Percentiles rank a stretch among this genome's conserved stretches.
Conservation (phyloP, 2,329 filamentous ascomycete genomes). For the Epichloe sibirici region DNA sequence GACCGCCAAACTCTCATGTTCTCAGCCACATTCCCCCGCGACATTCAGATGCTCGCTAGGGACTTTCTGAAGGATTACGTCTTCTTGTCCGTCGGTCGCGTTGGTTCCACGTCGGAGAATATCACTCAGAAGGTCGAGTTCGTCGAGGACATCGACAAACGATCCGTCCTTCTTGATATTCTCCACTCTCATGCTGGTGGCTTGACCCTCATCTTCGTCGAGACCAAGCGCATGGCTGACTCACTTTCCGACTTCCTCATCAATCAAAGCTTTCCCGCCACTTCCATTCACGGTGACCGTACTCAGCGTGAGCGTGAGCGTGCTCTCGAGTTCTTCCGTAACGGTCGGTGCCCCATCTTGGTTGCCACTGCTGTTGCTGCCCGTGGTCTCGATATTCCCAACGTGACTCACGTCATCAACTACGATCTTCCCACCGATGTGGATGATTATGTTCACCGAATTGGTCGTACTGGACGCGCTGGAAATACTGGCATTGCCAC, state of each 20-base stretch:
- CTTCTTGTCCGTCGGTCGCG: conserved; percentile 96
- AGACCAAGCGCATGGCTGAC: conserved; percentile 99
- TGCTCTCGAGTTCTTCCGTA: conserved; percentile 94
- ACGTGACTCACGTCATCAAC: conserved; percentile 96
- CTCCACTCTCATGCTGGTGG: conserved; percentile 86
- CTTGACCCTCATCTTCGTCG: conserved; percentile 93
- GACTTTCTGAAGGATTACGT: conserved; percentile 99
- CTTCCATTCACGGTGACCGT: conserved; percentile 95
- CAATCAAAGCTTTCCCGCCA: conserved; percentile 96
- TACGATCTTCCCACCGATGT: conserved; percentile 99
- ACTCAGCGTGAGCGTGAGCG: conserved; percentile 98
- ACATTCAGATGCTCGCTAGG: conserved; percentile 97
- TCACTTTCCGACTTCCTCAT: conserved; percentile 95
- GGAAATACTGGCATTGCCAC: conserved; percentile 98
- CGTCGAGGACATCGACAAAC: conserved; percentile 93
- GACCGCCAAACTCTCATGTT: conserved; percentile 98
- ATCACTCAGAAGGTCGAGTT: conserved; percentile 99
- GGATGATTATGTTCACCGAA: conserved; percentile 97
- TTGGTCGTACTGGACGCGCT: conserved; percentile 98
- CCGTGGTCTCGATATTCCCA: conserved; percentile 82
- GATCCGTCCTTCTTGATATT: conserved; percentile 92
- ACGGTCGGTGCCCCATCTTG: conserved; percentile 86
- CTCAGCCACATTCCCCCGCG: conserved; percentile 95
- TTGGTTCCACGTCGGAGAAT: conserved; percentile 99
- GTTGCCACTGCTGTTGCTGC: conserved; percentile 96